These are phyloP conservation scores for Sclerotinia subarctica DNA, from an alignment of 2,329 filamentous ascomycete species.

Conservation along the genomic window DNA sequence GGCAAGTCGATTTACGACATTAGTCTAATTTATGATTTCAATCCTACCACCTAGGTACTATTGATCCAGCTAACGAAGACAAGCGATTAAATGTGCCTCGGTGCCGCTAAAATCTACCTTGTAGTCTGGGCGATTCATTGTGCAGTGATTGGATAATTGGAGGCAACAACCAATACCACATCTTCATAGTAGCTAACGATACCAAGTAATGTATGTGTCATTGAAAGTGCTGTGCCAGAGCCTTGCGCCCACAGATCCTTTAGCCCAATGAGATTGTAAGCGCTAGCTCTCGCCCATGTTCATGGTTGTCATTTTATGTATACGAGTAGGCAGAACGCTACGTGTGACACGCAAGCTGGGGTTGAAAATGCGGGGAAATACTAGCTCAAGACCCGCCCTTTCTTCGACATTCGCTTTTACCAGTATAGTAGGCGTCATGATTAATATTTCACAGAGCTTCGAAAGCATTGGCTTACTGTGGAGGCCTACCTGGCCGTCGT, in stretches of 20 bases:
- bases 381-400: neutral
- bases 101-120: constrained; percentile 16
- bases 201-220: constrained; percentile 5
- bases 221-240: constrained; percentile 9
- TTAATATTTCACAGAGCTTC: neutral
- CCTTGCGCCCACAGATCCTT: neutral
- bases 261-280: constrained; percentile 4
- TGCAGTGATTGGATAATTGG: neutral
- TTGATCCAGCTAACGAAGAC: constrained; percentile 3
- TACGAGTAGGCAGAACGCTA: constrained; percentile 8
- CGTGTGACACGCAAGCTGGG: constrained; percentile 16
- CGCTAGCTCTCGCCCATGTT: constrained; percentile 12
- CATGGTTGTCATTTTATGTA: neutral
- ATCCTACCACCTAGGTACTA: neutral
- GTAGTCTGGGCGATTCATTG: neutral
- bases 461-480: neutral
- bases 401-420: neutral
- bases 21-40: neutral
- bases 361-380: constrained; percentile 20
- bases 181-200: constrained; percentile 11
- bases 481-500: neutral
- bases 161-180: neutral
- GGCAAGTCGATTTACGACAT: neutral
- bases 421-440: neutral
- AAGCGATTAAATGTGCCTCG: constrained; percentile 9